Conservation (phyloP, 441 rosid species). For the Aquilaria agallochum region DNA sequence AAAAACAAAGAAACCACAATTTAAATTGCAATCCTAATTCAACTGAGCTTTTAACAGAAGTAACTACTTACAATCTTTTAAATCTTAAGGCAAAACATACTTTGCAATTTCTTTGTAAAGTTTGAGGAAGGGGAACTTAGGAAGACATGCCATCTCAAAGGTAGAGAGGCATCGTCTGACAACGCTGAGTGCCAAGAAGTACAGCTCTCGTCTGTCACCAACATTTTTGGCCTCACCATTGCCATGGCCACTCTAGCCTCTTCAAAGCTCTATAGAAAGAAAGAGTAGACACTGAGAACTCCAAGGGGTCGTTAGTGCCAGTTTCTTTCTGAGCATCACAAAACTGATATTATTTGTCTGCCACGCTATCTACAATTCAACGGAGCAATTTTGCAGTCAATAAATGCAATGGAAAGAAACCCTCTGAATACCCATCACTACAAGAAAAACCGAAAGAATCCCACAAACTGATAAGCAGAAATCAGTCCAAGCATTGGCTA, state of each 20-base stretch:
- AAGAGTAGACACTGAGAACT: background rate
- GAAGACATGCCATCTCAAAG: constrained; percentile 58
- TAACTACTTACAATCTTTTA: background rate
- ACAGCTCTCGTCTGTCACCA: constrained; percentile 67
- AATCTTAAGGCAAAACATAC: constrained; percentile 26
- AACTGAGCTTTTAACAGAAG: too few species aligned
- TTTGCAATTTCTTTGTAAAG: constrained; percentile 16
- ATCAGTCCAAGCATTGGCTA: background rate
- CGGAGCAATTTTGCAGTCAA: constrained; percentile 76
- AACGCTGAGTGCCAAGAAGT: constrained; percentile 36
- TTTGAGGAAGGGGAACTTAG: constrained; percentile 32
- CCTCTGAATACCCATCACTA: constrained; percentile 70
- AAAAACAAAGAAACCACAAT: constrained; percentile 1
- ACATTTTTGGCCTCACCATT: constrained; percentile 46
- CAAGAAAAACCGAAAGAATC: background rate
- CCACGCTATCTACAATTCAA: too few species aligned
- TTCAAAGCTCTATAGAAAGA: constrained; percentile 47
- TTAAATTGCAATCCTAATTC: background rate
- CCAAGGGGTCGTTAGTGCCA: too few species aligned
- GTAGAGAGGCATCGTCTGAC: constrained; percentile 30
- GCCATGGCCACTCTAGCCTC: constrained; percentile 65
- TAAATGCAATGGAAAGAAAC: constrained; percentile 65
- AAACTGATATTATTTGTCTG: too few species aligned
- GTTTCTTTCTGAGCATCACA: too few species aligned
- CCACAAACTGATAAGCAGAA: background rate